Evolutionary conservation across 495 filamentous ascomycete genomes (phyloP).

Genomic region (Acidomyces sp.): DNA sequence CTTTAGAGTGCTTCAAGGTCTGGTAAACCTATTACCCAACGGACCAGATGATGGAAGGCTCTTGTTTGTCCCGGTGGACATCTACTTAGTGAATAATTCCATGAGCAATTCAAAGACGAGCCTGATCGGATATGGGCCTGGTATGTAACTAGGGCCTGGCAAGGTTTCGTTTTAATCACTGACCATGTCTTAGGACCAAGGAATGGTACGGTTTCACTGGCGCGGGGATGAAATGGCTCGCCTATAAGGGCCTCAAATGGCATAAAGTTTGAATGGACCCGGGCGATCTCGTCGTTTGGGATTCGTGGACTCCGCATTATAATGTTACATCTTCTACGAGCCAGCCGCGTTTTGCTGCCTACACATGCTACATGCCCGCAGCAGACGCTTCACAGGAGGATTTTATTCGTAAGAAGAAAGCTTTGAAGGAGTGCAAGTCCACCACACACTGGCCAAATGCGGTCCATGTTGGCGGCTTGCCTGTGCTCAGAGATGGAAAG

Average conservation of each 20-base stretch:
- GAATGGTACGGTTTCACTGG: slow-evolving; percentile 29
- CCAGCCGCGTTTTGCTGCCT: slow-evolving; percentile 31
- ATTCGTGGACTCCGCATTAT: slow-evolving; percentile 33
- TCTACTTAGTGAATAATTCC: slow-evolving; percentile 30
- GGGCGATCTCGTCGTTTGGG: slow-evolving; percentile 33
- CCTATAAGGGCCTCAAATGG: slow-evolving; percentile 27
- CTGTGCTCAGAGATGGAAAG: slow-evolving; percentile 18
- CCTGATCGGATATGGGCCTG: slow-evolving; percentile 22
- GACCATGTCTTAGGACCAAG: slow-evolving; percentile 13
- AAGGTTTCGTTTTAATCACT: neutral
- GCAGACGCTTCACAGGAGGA: slow-evolving; percentile 25
- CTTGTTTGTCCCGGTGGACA: slow-evolving; percentile 30
- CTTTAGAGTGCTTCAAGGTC: slow-evolving; percentile 36
- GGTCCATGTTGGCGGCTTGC: slow-evolving; percentile 20
- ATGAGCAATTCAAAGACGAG: slow-evolving; percentile 27
- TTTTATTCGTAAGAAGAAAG: slow-evolving; percentile 25
- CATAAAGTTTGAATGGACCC: slow-evolving; percentile 31
- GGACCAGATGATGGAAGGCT: slow-evolving; percentile 34
- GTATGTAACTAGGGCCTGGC: neutral
- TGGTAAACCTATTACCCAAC: slow-evolving; percentile 33
- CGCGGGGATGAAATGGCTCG: slow-evolving; percentile 31
- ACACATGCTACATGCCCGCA: slow-evolving; percentile 32
- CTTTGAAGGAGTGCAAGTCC: slow-evolving; percentile 26
- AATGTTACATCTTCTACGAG: slow-evolving; percentile 26
- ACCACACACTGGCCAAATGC: slow-evolving; percentile 35